These are phyloP conservation scores for Aspergillus ostianus DNA, from an alignment of 495 filamentous ascomycete species.

Conservation along the genomic window DNA sequence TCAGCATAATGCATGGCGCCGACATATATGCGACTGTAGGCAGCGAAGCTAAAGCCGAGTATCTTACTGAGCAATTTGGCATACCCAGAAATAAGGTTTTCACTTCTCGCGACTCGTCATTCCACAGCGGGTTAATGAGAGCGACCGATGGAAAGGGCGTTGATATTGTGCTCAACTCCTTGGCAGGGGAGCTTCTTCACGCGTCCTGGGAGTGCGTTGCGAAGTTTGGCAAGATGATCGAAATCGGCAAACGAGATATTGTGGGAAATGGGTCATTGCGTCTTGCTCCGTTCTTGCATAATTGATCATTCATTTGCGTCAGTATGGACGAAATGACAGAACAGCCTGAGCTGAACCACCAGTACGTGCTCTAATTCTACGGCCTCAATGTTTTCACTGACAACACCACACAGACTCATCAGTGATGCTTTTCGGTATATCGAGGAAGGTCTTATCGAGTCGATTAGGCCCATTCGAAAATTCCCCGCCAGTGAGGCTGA, in stretches of 20 bases:
- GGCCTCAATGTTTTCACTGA: too few species aligned
- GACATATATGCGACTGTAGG: constrained; percentile 47
- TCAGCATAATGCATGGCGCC: constrained; percentile 12
- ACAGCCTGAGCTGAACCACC: not conserved
- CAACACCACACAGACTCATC: too few species aligned
- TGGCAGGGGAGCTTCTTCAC: constrained; percentile 46
- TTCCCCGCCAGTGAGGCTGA: not conserved
- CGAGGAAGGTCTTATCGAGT: not conserved
- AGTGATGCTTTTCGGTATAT: not conserved
- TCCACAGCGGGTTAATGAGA: constrained; percentile 38
- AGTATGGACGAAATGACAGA: constrained; percentile 12
- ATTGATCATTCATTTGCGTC: constrained; percentile 25
- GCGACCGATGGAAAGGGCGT: constrained; percentile 47
- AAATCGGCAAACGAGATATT: constrained; percentile 37
- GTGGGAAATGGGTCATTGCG: constrained; percentile 18
- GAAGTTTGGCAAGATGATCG: constrained; percentile 50
- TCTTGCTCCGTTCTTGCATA: constrained; percentile 36
- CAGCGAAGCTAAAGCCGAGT: constrained; percentile 35
- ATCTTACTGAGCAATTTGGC: constrained; percentile 29
- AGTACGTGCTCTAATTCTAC: not conserved
- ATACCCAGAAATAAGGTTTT: constrained; percentile 48
- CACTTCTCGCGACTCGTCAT: constrained; percentile 43
- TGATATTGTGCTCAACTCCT: constrained; percentile 50
- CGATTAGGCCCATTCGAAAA: not conserved
- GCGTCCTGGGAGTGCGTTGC: constrained; percentile 53